Percentiles rank a stretch among this genome's conserved stretches.
These are phyloP conservation scores for Yamadazyma tumulicola DNA, from an alignment of 805 yeast genomes.

Conservation along the genomic window DNA sequence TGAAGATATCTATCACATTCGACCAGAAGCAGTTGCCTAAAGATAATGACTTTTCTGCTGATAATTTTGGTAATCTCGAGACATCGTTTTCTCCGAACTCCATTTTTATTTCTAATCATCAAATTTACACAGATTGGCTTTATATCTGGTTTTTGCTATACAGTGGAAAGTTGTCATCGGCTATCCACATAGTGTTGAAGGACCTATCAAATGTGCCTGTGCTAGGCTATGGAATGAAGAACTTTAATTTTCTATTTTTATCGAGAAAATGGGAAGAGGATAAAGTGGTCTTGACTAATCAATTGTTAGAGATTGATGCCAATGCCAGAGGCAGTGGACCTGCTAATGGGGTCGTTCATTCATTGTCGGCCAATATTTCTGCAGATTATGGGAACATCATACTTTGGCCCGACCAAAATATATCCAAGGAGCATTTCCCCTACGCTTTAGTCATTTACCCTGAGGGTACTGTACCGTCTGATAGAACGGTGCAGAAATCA, in stretches of 20 bases:
- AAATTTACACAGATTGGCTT: conserved; percentile 92
- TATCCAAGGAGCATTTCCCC: conserved; percentile 27
- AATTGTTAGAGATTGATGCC: conserved; percentile 55
- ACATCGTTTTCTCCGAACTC: conserved; percentile 46
- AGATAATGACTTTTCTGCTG: conserved; percentile 23
- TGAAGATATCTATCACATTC: conserved; percentile 49
- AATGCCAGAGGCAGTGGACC: conserved; percentile 58
- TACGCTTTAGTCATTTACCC: conserved; percentile 80
- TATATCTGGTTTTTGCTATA: conserved; percentile 84
- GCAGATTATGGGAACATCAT: conserved; percentile 8
- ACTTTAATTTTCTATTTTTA: conserved; percentile 73
- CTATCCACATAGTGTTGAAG: conserved; percentile 72
- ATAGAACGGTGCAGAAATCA: conserved; percentile 58
- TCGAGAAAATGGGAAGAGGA: conserved; percentile 86
- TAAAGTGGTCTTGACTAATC: conserved; percentile 52
- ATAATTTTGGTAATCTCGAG: conserved; percentile 22
- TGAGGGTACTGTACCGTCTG: conserved; percentile 87
- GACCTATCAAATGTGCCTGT: conserved; percentile 73
- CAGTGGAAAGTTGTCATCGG: conserved; percentile 60
- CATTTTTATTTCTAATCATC: conserved; percentile 83
- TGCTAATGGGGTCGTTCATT: conserved; percentile 38
- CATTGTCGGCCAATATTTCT: conserved; percentile 24
- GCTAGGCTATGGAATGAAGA: conserved; percentile 81
- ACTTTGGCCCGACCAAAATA: conserved; percentile 31
- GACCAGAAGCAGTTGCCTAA: conserved; percentile 26